These are phyloP conservation scores for Aspergillus sp. DNA, from an alignment of 2,329 filamentous ascomycete species.

Conservation along the genomic window DNA sequence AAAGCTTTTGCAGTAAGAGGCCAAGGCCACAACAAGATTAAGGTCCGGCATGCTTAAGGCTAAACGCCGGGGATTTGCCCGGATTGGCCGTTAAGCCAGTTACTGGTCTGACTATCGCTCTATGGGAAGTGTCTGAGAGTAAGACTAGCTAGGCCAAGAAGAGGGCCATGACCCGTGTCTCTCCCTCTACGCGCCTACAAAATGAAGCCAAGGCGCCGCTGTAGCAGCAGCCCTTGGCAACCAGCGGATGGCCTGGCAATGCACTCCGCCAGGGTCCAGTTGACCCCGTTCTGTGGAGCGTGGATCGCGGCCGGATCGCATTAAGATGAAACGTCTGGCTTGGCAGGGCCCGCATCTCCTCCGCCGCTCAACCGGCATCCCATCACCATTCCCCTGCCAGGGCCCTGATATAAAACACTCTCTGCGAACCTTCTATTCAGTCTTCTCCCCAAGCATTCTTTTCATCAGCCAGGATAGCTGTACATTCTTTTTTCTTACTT, in stretches of 20 bases:
- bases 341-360: slow-evolving; percentile 3
- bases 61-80: not conserved
- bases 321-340: slow-evolving; percentile 9
- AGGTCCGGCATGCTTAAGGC: not conserved
- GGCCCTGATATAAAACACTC: slow-evolving; percentile 7
- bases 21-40: not conserved
- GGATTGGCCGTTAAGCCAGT: not conserved
- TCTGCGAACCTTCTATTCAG: not conserved
- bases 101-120: not conserved
- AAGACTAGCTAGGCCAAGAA: not conserved
- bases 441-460: not conserved
- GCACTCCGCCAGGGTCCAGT: slow-evolving; percentile 1
- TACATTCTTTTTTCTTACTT: slow-evolving; percentile 9
- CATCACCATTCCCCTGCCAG: too few relatives aligned
- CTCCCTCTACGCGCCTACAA: not conserved
- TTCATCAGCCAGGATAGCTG: not conserved
- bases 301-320: not conserved
- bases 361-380: not conserved
- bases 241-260: not conserved
- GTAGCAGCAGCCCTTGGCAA: not conserved
- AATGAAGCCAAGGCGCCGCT: slow-evolving; percentile 10
- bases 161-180: not conserved
- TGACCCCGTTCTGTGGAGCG: not conserved
- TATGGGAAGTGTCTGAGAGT: not conserved
- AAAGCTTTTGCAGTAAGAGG: not conserved